These are phyloP conservation scores for Thermothelomyces thermophilus DNA, from an alignment of 2,329 filamentous ascomycete genomes.

Conservation along the genomic window DNA sequence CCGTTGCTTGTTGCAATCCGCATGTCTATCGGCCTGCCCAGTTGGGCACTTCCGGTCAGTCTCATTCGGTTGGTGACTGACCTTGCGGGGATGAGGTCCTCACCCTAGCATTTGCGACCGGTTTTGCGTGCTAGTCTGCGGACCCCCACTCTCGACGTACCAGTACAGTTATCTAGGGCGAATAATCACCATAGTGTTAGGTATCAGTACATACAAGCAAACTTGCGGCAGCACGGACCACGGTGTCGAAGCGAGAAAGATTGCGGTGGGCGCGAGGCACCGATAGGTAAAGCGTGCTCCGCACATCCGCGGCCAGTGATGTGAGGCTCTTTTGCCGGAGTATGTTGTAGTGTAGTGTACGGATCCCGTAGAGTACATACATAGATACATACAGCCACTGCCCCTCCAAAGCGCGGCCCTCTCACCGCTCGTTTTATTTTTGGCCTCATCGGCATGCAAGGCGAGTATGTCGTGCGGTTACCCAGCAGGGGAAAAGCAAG, in stretches of 20 bases:
- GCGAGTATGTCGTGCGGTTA: slow-evolving; percentile 5
- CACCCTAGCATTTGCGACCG: neutral
- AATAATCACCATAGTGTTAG: too few species aligned
- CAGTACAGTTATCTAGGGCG: too few species aligned
- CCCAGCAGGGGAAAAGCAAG: neutral
- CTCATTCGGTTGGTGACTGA: slow-evolving; percentile 15
- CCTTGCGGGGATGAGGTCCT: slow-evolving; percentile 5
- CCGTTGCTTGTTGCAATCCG: too few species aligned
- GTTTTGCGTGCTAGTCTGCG: neutral
- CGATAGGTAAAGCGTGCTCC: too few species aligned
- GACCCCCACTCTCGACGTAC: slow-evolving; percentile 15
- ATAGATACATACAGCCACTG: too few species aligned
- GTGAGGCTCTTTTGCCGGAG: too few species aligned
- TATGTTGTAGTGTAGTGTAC: too few species aligned
- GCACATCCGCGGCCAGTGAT: too few species aligned
- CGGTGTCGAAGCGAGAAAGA: neutral
- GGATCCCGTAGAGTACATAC: too few species aligned
- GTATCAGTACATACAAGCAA: too few species aligned
- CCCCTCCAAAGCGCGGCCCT: neutral
- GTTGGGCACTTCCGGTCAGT: slow-evolving; percentile 11
- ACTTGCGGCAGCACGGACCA: neutral
- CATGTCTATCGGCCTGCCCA: slow-evolving; percentile 6
- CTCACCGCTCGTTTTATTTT: slow-evolving; percentile 7
- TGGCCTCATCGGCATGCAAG: neutral
- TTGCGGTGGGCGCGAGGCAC: slow-evolving; percentile 5